Evolutionary conservation across 2,329 filamentous ascomycete species (phyloP).

Genomic region (Gliomastix tumulicola): DNA sequence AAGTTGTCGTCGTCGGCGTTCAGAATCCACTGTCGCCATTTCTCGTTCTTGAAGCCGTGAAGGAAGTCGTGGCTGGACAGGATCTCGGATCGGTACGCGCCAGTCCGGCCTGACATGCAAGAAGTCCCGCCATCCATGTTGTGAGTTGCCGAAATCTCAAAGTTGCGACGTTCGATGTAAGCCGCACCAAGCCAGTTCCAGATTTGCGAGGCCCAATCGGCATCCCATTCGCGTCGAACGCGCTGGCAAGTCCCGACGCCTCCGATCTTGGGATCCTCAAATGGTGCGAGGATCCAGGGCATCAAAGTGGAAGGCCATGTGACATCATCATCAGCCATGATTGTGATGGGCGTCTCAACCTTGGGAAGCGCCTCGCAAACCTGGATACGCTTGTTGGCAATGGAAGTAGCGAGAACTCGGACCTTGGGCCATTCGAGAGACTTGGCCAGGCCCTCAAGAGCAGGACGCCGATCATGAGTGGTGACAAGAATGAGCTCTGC

Average conservation of each 20-base stretch:
- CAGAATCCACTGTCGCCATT: conserved; percentile 80
- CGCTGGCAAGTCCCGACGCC: conserved; percentile 90
- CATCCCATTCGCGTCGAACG: conserved; percentile 61
- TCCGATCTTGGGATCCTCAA: conserved; percentile 76
- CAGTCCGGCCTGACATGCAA: conserved; percentile 90
- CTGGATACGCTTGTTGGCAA: conserved; percentile 93
- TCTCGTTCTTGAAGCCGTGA: conserved; percentile 84
- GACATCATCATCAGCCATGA: conserved; percentile 95
- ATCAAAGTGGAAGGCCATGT: conserved; percentile 83
- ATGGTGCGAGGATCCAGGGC: conserved; percentile 88
- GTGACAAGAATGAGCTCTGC: conserved; percentile 79
- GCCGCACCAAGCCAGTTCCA: conserved; percentile 89
- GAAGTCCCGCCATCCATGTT: conserved; percentile 94
- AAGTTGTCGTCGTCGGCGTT: conserved; percentile 99
- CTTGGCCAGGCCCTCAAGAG: conserved; percentile 59
- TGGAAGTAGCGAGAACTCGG: conserved; percentile 67
- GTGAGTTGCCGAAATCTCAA: conserved; percentile 93
- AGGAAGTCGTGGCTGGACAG: conserved; percentile 80
- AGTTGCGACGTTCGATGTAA: conserved; percentile 91
- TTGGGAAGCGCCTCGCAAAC: conserved; percentile 86
- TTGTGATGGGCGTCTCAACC: conserved; percentile 75
- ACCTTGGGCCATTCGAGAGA: conserved; percentile 56
- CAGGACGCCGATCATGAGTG: conserved; percentile 69
- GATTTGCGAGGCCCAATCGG: conserved; percentile 51
- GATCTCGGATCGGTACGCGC: conserved; percentile 85